These are phyloP conservation scores for Prunus kanzakura DNA, from an alignment of 306 rosid species.

Conservation along the genomic window DNA sequence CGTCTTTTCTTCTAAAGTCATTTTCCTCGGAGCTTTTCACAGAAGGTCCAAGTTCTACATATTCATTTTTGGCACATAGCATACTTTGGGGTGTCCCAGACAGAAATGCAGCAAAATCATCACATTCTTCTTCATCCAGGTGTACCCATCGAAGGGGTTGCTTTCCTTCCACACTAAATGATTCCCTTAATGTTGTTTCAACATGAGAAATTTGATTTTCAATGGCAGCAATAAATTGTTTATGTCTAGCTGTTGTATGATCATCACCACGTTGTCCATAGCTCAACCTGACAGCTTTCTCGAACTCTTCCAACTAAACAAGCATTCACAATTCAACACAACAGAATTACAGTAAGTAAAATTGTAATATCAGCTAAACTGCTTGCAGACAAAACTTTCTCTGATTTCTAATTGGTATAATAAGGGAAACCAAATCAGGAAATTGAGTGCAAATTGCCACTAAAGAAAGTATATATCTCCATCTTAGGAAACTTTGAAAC, in stretches of 20 bases:
- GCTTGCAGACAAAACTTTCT: not conserved
- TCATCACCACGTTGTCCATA: conserved; percentile 59
- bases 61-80: conserved; percentile 37
- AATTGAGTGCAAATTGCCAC: not conserved
- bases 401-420: conserved; percentile 8
- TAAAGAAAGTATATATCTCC: not conserved
- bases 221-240: conserved; percentile 80
- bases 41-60: conserved; percentile 31
- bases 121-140: conserved; percentile 75
- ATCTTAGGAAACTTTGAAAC: not conserved
- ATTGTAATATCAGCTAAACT: conserved; percentile 9
- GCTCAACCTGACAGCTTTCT: conserved; percentile 80
- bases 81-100: conserved; percentile 53
- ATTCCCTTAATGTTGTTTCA: conserved; percentile 65
- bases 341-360: conserved; percentile 18
- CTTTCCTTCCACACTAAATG: conserved; percentile 60
- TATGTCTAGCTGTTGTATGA: conserved; percentile 58
- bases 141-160: conserved; percentile 82
- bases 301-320: conserved; percentile 87
- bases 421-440: not conserved
- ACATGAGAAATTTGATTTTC: conserved; percentile 75
- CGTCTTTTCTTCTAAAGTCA: conserved; percentile 36
- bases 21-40: conserved; percentile 36
- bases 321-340: conserved; percentile 21
- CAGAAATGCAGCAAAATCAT: conserved; percentile 91